Conservation (phyloP, 495 filamentous ascomycete species). For the Neurospora sp. region DNA sequence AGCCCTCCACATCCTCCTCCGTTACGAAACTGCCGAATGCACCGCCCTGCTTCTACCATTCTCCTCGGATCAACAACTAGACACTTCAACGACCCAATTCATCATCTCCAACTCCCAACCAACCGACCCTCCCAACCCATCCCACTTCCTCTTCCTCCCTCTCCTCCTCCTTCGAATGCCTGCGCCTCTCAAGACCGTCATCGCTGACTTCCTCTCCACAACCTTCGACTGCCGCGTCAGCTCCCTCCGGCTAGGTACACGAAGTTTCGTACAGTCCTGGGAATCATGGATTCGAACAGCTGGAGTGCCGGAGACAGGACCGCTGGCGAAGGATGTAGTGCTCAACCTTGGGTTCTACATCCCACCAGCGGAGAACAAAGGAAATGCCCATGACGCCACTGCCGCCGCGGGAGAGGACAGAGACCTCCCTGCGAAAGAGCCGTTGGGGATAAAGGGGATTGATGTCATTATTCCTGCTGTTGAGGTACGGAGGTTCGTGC, state of each 20-base stretch:
- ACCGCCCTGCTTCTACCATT: conserved; percentile 31
- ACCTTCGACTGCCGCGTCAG: conserved; percentile 40
- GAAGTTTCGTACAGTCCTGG: conserved; percentile 27
- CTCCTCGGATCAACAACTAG: neutral
- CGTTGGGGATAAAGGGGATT: conserved; percentile 28
- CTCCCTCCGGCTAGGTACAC: conserved; percentile 29
- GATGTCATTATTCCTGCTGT: conserved; percentile 31
- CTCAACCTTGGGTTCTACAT: conserved; percentile 33
- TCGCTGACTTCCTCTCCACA: conserved; percentile 34
- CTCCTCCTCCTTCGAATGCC: conserved; percentile 39
- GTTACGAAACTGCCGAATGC: conserved; percentile 32
- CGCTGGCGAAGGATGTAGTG: conserved; percentile 26
- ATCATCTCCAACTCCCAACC: neutral
- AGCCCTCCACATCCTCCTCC: conserved; percentile 25
- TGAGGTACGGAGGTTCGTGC: conserved; percentile 21
- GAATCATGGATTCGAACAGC: conserved; percentile 25
- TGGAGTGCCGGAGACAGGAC: neutral
- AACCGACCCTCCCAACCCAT: neutral
- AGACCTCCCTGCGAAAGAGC: too few relatives aligned
- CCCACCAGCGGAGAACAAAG: conserved; percentile 7
- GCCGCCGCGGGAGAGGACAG: neutral
- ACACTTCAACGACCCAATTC: neutral
- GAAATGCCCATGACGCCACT: neutral
- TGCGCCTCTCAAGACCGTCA: conserved; percentile 25
- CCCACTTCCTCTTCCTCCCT: conserved; percentile 27